A percentile compares a stretch with the other conserved stretches of the same genome.
phyloP scores from a whole-genome alignment of 495 filamentous ascomycete species.

The Eremomyces bilateralis region DNA sequence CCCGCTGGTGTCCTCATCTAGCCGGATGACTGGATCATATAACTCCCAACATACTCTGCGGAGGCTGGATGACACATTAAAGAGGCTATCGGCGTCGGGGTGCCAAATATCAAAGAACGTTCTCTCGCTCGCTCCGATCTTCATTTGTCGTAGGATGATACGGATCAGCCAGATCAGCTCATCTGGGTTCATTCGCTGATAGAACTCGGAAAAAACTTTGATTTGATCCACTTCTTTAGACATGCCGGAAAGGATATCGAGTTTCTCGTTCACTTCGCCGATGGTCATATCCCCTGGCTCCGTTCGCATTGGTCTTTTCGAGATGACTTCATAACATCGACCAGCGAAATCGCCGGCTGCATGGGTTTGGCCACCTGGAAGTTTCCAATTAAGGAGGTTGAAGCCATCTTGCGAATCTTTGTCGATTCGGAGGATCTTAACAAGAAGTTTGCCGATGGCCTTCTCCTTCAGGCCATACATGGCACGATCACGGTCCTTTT shows the following conservation, averaged over 20 bases:
- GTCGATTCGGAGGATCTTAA: conserved; percentile 83
- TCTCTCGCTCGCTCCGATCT: conserved; percentile 87
- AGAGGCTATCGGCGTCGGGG: conserved; percentile 73
- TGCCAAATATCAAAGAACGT: conserved; percentile 87
- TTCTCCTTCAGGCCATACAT: conserved; percentile 95
- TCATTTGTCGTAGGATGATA: conserved; percentile 92
- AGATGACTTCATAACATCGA: conserved; percentile 65
- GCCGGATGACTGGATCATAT: conserved; percentile 47
- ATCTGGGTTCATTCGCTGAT: conserved; percentile 76
- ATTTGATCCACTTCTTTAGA: conserved; percentile 64
- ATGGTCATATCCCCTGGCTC: conserved; percentile 59
- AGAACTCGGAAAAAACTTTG: conserved; percentile 62
- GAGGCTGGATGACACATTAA: conserved; percentile 77
- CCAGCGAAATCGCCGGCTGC: conserved; percentile 84
- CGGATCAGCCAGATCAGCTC: conserved; percentile 88
- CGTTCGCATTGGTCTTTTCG: conserved; percentile 60
- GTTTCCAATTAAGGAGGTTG: conserved; percentile 78
- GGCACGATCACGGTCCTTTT: conserved; percentile 77
- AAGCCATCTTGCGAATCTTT: conserved; percentile 75
- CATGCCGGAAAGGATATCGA: conserved; percentile 57
- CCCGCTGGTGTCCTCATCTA: conserved; percentile 53
- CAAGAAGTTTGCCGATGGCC: conserved; percentile 65
- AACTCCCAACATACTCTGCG: conserved; percentile 92
- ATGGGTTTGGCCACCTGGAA: conserved; percentile 42
- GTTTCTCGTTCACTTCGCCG: conserved; percentile 67